Evolutionary conservation across 805 yeast genomes (phyloP).

Genomic region (Sugiyamaella lignohabitans): DNA sequence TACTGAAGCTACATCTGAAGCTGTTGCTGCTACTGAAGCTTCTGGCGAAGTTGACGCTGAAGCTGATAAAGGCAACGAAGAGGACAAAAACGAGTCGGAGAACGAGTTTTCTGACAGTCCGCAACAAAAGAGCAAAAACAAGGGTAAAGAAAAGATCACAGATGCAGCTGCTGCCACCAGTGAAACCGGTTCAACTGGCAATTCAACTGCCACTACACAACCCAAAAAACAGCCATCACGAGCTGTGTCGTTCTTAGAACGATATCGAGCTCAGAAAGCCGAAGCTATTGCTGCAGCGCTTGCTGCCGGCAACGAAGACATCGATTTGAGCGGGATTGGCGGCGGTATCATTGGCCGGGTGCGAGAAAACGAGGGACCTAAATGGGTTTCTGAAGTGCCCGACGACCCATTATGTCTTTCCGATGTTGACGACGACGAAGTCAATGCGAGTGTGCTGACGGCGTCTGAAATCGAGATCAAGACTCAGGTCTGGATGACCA

Average conservation of each 20-base stretch:
- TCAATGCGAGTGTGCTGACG: conserved; percentile 52
- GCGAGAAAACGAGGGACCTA: neutral
- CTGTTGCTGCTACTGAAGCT: conserved; percentile 14
- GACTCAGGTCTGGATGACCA: conserved; percentile 82
- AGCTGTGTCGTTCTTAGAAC: conserved; percentile 8
- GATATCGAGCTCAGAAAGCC: conserved; percentile 10
- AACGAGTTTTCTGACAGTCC: neutral
- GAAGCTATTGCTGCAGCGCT: conserved; percentile 12
- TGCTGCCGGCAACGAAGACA: conserved; percentile 7
- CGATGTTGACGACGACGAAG: conserved; percentile 81
- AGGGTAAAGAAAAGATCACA: conserved; percentile 1
- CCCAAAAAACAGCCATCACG: too few species aligned
- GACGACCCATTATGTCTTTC: conserved; percentile 59
- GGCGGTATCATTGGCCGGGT: conserved; percentile 5
- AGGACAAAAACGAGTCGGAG: neutral
- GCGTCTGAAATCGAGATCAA: conserved; percentile 68
- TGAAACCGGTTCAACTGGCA: neutral
- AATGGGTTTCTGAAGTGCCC: conserved; percentile 35
- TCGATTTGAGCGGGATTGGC: conserved; percentile 7
- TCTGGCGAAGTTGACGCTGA: neutral
- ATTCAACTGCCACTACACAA: conserved; percentile 2
- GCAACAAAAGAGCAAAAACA: neutral
- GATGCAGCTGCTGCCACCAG: conserved; percentile 6
- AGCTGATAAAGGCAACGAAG: neutral
- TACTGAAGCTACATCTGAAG: neutral